Evolutionary conservation across 208 protist genomes (phyloP).

Genomic region (Trichomonas tenax): DNA sequence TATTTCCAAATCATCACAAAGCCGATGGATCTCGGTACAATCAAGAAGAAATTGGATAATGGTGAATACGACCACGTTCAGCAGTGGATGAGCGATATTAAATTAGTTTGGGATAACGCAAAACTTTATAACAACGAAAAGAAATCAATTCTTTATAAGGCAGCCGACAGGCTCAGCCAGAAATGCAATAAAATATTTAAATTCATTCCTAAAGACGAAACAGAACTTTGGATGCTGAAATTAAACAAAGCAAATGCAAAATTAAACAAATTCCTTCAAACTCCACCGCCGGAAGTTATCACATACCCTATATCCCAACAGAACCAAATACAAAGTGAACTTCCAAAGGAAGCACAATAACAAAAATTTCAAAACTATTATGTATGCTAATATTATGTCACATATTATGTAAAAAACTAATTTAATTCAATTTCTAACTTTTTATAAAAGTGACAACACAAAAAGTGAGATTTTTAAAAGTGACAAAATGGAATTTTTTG

Average conservation of each 20-base stretch:
- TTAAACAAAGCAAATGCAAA: background rate
- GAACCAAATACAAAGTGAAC: background rate
- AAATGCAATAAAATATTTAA: slow-evolving; percentile 8
- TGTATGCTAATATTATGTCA: too few relatives aligned
- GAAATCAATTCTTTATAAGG: background rate
- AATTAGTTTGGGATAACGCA: background rate
- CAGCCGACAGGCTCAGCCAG: background rate
- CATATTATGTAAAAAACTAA: too few relatives aligned
- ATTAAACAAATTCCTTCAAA: background rate
- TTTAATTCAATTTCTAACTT: too few relatives aligned
- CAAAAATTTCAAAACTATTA: too few relatives aligned
- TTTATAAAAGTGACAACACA: too few relatives aligned
- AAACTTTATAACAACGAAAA: background rate
- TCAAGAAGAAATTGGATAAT: background rate
- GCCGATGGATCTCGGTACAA: slow-evolving; percentile 17
- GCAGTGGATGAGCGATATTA: background rate
- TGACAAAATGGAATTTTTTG: background rate
- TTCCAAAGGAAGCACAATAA: background rate
- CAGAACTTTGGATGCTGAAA: background rate
- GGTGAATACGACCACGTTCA: background rate
- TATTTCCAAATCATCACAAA: background rate
- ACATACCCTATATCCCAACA: background rate
- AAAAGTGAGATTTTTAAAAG: too few relatives aligned
- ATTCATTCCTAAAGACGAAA: background rate
- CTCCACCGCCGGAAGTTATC: background rate